These are phyloP conservation scores for Jacaranda copaia DNA, from an alignment of 257 asterid genomes.

Conservation along the genomic window DNA sequence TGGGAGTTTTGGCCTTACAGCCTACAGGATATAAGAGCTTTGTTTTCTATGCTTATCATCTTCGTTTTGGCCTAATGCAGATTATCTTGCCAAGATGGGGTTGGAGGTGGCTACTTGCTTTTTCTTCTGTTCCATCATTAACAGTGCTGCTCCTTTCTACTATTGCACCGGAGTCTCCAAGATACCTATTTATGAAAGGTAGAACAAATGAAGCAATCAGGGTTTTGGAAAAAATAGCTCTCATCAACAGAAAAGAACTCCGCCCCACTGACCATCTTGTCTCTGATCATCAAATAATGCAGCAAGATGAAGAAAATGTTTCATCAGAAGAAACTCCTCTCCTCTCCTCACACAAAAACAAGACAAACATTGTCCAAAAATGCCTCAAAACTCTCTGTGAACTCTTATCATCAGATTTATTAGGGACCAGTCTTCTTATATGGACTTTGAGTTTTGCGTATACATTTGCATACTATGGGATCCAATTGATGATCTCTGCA, in stretches of 20 bases:
- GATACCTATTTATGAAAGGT: constrained; percentile 41
- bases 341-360: constrained; percentile 3
- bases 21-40: too few relatives aligned
- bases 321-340: constrained; percentile 16
- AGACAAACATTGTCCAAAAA: neutral
- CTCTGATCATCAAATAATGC: constrained; percentile 23
- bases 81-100: constrained; percentile 48
- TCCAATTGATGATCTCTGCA: constrained; percentile 40
- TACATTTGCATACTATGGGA: constrained; percentile 42
- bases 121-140: constrained; percentile 45
- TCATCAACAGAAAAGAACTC: constrained; percentile 32
- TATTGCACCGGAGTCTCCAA: constrained; percentile 46
- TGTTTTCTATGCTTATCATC: too few relatives aligned
- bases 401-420: constrained; percentile 33
- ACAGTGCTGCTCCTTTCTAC: constrained; percentile 24
- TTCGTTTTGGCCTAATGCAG: constrained; percentile 13
- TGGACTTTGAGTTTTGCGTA: constrained; percentile 38
- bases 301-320: constrained; percentile 28
- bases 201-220: constrained; percentile 32
- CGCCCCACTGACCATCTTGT: constrained; percentile 31
- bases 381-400: neutral
- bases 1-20: too few relatives aligned
- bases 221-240: constrained; percentile 40
- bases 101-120: constrained; percentile 50
- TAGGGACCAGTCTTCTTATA: constrained; percentile 41